Conservation (phyloP, 768 basidiomycete species). For the Collybia mongolica region DNA sequence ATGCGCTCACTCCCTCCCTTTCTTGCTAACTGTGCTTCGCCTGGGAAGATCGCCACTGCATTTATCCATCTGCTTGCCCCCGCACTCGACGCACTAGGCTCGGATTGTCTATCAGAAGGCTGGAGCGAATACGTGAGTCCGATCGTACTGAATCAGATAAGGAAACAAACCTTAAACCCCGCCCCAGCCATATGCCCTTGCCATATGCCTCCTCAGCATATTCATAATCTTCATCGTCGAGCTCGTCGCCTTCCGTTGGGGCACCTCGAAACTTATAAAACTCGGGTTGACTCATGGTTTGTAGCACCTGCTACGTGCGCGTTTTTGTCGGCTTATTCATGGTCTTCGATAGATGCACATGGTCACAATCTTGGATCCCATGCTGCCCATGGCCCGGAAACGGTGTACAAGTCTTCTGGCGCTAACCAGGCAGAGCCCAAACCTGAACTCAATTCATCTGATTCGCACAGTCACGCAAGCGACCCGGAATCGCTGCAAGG, state of each 20-base stretch:
- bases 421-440: conserved; percentile 13
- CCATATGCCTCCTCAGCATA: conserved; percentile 76
- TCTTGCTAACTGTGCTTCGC: conserved; percentile 1
- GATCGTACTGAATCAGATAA: background rate
- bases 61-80: conserved; percentile 84
- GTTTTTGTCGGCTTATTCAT: background rate
- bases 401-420: conserved; percentile 10
- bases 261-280: conserved; percentile 65
- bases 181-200: conserved; percentile 71
- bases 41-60: conserved; percentile 76
- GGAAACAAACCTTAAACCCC: conserved; percentile 1
- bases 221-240: conserved; percentile 86
- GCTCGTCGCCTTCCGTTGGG: conserved; percentile 85
- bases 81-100: conserved; percentile 67
- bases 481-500: conserved; percentile 26
- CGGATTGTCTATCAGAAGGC: conserved; percentile 62
- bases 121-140: conserved; percentile 77
- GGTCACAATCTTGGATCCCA: conserved; percentile 61
- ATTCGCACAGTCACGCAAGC: conserved; percentile 12
- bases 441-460: conserved; percentile 6
- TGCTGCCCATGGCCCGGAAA: conserved; percentile 72
- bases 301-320: conserved; percentile 16
- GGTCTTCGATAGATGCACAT: conserved; percentile 52
- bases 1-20: conserved; percentile 4
- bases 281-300: conserved; percentile 65